phyloP scores from a whole-genome alignment of 352 stramenopile genomes.

The Phytophthora nicotianae region DNA sequence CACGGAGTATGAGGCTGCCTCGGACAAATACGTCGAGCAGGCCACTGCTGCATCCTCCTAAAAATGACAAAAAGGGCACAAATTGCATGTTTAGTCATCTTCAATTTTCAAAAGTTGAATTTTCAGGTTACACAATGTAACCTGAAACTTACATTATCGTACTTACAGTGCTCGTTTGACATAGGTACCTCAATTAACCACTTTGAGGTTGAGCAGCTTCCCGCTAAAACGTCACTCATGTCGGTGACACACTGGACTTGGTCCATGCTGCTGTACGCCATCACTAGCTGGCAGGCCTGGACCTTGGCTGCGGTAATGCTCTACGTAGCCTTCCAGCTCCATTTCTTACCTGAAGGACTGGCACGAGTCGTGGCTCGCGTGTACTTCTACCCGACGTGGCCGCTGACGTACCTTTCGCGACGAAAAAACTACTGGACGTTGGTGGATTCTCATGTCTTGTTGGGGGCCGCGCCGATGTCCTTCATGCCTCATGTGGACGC shows the following conservation, averaged over 20 bases:
- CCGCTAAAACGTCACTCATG: neutral
- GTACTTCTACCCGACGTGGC: conserved; percentile 94
- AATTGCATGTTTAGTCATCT: conserved; percentile 25
- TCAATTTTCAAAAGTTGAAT: neutral
- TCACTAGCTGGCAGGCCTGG: conserved; percentile 39
- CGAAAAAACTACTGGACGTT: conserved; percentile 90
- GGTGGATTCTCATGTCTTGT: conserved; percentile 92
- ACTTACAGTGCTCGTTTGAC: conserved; percentile 3
- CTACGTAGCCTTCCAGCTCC: conserved; percentile 91
- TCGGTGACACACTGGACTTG: conserved; percentile 21
- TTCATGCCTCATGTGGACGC: conserved; percentile 87
- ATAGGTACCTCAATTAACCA: too few relatives aligned
- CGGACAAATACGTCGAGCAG: conserved; percentile 63
- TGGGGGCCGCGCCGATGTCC: conserved; percentile 92
- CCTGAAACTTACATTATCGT: too few relatives aligned
- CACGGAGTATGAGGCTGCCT: conserved; percentile 63
- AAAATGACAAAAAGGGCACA: neutral
- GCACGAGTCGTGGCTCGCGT: conserved; percentile 77
- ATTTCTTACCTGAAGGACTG: conserved; percentile 81
- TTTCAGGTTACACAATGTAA: neutral
- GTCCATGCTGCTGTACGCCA: conserved; percentile 16
- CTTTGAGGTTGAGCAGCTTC: too few relatives aligned
- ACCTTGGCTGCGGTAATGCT: conserved; percentile 24
- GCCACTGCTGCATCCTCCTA: conserved; percentile 27
- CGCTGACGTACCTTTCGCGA: conserved; percentile 90